Base-by-base conservation (phyloP, 352 stramenopile genomes). In the Phytophthora niederhauseri region DNA sequence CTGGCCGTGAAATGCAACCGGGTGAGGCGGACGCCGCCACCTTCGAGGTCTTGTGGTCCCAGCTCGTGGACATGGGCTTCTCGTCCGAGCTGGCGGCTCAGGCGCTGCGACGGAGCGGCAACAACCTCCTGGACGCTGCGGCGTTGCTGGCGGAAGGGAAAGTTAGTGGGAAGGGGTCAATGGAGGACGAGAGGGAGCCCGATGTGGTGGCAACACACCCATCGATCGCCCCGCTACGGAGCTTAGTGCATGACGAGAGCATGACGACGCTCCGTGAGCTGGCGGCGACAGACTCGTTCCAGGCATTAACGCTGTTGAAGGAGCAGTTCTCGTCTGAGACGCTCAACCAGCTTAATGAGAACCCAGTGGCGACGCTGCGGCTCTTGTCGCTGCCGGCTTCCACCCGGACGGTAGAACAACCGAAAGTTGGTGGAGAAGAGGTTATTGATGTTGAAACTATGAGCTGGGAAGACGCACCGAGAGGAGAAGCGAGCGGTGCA, bases 31-130 rank as follows among this genome's bases (percentile, higher is more conserved):
- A 71, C 64, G 46, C 48, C 6, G 57, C 53, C 9, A 74, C 31
- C 17, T 55, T 64, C 14, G 30, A 75, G 15, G 15, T 64, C 28
- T 51, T 63, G 28, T 63, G 31, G 24, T 48, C 61, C 68, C 84
- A 90, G 65, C 65, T 91, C n/a, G 60, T 86, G 34, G 80, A 81
- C n/a, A 92, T 92, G 82, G 84, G 84, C 0, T 92, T 92, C 53
- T 57, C 51, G 4, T 11, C 24, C 3, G 61, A 69, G 1, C 67
- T 81, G 24, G 78, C 77, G 9, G 51, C 57, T 12, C 49, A 58
- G 2, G 80, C 78, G 19, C 65, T 90, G 43, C 22, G 60, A 36
- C 51, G 76, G 11, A 68, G 69, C 4, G 17, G n/a, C 8, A 63
- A 72, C 0, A 82, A 91, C 19, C 46, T 91, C 3, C 56, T 62